Evolutionary conservation across 2,329 filamentous ascomycete genomes (phyloP).

Genomic region (Ophiostoma himal-ulmi): DNA sequence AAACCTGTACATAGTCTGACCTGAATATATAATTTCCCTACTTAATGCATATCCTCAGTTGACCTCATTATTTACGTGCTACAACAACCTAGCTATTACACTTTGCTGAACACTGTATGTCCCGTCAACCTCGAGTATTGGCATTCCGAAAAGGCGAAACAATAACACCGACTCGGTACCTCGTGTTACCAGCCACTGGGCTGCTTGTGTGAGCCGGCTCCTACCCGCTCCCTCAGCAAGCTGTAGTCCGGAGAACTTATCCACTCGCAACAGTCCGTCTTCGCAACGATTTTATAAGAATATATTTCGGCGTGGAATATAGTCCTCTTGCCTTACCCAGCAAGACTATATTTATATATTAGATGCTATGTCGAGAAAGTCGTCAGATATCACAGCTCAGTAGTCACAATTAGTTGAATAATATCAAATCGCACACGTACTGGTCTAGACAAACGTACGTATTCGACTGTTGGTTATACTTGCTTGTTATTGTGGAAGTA

Average conservation of each 20-base stretch:
- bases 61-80: background rate
- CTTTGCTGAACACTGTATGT: background rate
- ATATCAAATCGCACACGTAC: no score
- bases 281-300: background rate
- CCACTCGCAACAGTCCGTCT: background rate
- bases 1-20: constrained; percentile 7
- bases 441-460: no score
- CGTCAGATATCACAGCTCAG: no score
- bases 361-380: no score
- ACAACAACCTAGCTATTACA: background rate
- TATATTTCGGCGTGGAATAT: background rate
- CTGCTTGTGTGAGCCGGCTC: background rate
- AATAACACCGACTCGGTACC: background rate
- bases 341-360: background rate
- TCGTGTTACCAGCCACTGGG: background rate
- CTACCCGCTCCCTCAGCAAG: background rate
- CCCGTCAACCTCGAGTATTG: background rate
- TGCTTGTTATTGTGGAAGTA: no score
- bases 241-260: background rate
- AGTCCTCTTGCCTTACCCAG: background rate
- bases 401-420: no score
- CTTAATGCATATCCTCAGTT: background rate
- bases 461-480: no score
- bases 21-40: constrained; percentile 1
- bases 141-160: background rate